Percentiles rank a stretch among this genome's conserved stretches.
These are phyloP conservation scores for Vigna radiata DNA, from an alignment of 306 rosid species.

Conservation along the genomic window DNA sequence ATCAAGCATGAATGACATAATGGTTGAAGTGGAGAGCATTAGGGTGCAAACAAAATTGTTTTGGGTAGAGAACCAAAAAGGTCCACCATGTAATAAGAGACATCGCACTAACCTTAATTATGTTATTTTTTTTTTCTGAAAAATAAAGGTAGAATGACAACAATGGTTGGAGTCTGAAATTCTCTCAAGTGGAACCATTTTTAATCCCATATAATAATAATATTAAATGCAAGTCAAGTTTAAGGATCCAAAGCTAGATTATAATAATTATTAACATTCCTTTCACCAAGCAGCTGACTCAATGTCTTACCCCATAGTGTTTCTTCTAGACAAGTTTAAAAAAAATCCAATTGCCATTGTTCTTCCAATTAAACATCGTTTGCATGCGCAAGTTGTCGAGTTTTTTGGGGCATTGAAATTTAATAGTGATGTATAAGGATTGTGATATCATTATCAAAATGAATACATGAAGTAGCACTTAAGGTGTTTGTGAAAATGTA, in stretches of 20 bases:
- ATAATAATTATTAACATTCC: conserved; percentile 42
- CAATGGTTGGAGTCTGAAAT: conserved; percentile 41
- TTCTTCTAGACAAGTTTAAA: conserved; percentile 30
- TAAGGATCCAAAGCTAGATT: conserved; percentile 43
- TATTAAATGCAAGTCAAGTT: conserved; percentile 42
- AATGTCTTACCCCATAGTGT: conserved; percentile 38
- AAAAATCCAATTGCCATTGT: background rate
- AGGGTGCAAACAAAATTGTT: conserved; percentile 34
- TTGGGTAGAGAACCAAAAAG: conserved; percentile 32
- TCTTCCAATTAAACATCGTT: conserved; percentile 18
- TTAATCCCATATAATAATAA: conserved; percentile 19
- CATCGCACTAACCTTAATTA: conserved; percentile 44
- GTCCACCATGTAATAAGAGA: conserved; percentile 44
- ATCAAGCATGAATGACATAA: conserved; percentile 30
- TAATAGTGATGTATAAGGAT: conserved; percentile 22
- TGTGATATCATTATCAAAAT: conserved; percentile 22
- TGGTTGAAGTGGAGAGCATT: conserved; percentile 55
- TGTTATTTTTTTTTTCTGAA: background rate
- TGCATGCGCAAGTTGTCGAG: conserved; percentile 23
- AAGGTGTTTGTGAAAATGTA: background rate
- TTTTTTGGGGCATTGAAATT: conserved; percentile 1
- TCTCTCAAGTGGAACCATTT: conserved; percentile 40
- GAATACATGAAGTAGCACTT: conserved; percentile 4
- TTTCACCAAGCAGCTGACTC: conserved; percentile 34
- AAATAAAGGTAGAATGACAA: background rate